Base-by-base conservation (phyloP, 345 rosid species). In the Aethionema arabicum region DNA sequence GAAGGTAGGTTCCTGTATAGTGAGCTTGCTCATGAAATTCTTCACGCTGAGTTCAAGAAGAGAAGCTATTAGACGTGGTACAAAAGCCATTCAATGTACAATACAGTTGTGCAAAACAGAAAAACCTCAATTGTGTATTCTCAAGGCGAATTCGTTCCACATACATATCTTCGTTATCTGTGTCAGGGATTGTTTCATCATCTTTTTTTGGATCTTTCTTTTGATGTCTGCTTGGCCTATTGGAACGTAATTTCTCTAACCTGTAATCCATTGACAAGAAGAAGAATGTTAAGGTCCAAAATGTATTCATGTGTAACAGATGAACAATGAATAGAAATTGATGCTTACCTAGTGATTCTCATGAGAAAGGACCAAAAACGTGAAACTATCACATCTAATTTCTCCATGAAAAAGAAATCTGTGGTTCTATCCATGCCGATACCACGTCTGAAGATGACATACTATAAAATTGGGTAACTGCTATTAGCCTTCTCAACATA, bases 1-100 rank as follows among this genome's bases (percentile, higher is more conserved):
- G 63, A 92, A 91, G 21, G 96, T 82, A 41, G 98, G 96, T 47
- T 91, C 96, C 62, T 91, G 96, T 74, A 91, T 86, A 5, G 86
- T 81, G 65, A 81, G 82, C 83, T 80, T 85, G 76, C 84, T 75
- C 68, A 80, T 72, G 70, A 92, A 79, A 70, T 78, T 85, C 65
- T 74, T 57, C 16, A 84, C 32, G 73, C 96, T 89, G 82, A 32
- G 48, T 56, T 70, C 70, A 44, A 45, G 38, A 63, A 52, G 62
- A 75, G 40, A 63, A 9, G 8, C 10, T 3, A 9, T 38, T n/a
- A 15, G 38, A 7, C 11, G 44, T 11, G n/a, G 1, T 12, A 40
- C 10, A 40, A 52, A 32, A 11, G 9, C 21, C 56, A 44, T 71
- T 13, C 39, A 37, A 41, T 56, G 55, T 32, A 15, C 6, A 15